A percentile compares a stretch with the other conserved stretches of the same genome.
Conservation (phyloP, 495 filamentous ascomycete species). For the Tuber borchii region DNA sequence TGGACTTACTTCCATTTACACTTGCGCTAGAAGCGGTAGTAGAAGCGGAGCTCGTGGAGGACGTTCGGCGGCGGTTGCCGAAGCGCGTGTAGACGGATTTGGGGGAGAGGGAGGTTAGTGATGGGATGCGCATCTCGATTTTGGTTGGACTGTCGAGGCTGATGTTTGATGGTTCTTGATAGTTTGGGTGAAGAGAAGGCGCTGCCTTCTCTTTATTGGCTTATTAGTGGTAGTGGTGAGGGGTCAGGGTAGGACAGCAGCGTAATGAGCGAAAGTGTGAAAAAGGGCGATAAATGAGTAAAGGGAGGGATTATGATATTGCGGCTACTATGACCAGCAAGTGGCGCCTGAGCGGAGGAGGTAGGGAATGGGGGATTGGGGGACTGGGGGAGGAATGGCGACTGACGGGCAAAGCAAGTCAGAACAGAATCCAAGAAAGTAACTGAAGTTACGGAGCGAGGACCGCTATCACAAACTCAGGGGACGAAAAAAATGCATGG, state of each 20-base stretch:
- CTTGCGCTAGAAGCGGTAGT: neutral
- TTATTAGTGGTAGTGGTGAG: neutral
- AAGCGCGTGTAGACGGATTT: constrained; percentile 10
- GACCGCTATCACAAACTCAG: neutral
- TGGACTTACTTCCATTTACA: neutral
- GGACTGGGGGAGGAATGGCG: neutral
- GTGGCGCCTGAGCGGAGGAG: neutral
- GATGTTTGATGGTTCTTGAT: neutral
- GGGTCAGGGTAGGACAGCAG: neutral
- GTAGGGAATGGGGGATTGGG: neutral
- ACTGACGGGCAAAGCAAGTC: neutral
- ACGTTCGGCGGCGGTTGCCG: constrained; percentile 6
- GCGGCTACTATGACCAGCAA: neutral
- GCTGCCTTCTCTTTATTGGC: constrained; percentile 1
- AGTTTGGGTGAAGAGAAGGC: neutral
- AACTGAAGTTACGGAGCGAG: neutral
- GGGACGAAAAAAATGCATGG: neutral
- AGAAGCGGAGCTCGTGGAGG: constrained; percentile 2
- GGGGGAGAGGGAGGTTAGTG: constrained; percentile 16
- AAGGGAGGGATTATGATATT: neutral
- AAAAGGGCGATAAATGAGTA: neutral
- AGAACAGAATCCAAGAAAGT: neutral
- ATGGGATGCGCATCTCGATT: constrained; percentile 13
- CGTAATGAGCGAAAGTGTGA: neutral
- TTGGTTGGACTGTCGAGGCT: neutral